Evolutionary conservation across 805 yeast genomes (phyloP), one percentile per base, ranked within the genome.

Genomic region (Myxozyma neglecta): DNA sequence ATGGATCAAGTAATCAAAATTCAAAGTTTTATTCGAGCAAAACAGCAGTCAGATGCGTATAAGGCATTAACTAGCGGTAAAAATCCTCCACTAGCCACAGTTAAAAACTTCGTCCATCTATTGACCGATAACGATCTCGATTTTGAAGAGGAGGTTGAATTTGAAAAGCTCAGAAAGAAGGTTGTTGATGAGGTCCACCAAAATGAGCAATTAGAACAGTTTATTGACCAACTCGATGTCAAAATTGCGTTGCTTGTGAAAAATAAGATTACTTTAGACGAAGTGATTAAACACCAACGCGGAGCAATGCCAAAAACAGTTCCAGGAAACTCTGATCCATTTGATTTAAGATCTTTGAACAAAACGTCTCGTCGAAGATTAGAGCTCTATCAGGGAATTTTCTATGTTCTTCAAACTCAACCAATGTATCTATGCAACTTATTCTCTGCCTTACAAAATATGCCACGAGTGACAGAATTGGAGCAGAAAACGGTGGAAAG

Each of bases 341-440:
- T 76, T 59, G 77, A 77, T 56, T 66, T 76, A 51, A 74, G 71
- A 57, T 73, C 77, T 0, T 70, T 78, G 36, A 75, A 73, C 61
- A 77, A 76, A 67, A 55, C 76, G 3, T 70, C 79, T 6, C 70
- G 80, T 35, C 70, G 75, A 37, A 79, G 89, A 61, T 77, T 85
- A 54, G 91, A 86, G 63, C 73, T 84, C 0, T 89, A 88, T 73
- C 97, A 87, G 68, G 87, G 89, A 24, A 71, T 93, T 55, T 86
- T 94, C 68, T 94, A 87, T 70, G 75, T 93, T 32, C 73, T 94
- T 48, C 98, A 94, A 72, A 88, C 96, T 0, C 90, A 89, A 69
- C 89, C 96, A 0, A 72, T 74, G 0, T 93, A 93, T 70, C 80
- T 92, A 70, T 79, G 85, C 1, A 75, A 84, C 13, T 73, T 90